Percentiles rank a stretch among this genome's conserved stretches.
Evolutionary conservation across 1,284 basidiomycete species (phyloP).

Genomic region (Pterulicium gracile): DNA sequence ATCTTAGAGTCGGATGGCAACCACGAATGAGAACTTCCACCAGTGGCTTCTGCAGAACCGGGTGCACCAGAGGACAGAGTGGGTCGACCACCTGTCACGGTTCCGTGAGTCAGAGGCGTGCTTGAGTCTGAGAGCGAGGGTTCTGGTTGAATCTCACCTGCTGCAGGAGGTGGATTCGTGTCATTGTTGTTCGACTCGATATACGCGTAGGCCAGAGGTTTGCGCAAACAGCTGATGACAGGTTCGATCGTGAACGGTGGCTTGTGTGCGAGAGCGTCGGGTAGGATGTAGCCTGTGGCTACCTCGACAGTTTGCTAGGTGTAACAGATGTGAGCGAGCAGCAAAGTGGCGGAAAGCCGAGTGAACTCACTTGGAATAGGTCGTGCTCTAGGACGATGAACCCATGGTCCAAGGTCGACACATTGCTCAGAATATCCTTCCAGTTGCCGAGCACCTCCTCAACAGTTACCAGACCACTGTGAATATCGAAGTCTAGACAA

Average conservation of each 20-base stretch:
- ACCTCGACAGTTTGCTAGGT: slow-evolving; percentile 47
- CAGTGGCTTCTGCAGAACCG: slow-evolving; percentile 22
- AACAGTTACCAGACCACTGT: slow-evolving; percentile 49
- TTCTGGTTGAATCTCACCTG: slow-evolving; percentile 17
- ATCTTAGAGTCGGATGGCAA: no score
- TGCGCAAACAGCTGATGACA: slow-evolving; percentile 58
- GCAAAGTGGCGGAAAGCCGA: neutral
- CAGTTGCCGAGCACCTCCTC: slow-evolving; percentile 52
- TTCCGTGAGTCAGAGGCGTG: neutral
- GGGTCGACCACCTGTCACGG: slow-evolving; percentile 14
- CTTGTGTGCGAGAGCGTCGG: slow-evolving; percentile 50
- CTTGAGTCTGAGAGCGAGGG: neutral
- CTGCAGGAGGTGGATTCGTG: slow-evolving; percentile 36
- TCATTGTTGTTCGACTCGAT: slow-evolving; percentile 57
- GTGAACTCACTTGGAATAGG: slow-evolving; percentile 36
- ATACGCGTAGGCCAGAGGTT: slow-evolving; percentile 47
- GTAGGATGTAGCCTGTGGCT: slow-evolving; percentile 63
- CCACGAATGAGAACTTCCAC: no score
- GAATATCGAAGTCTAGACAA: slow-evolving; percentile 63
- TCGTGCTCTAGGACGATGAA: slow-evolving; percentile 75
- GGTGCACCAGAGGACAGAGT: slow-evolving; percentile 25
- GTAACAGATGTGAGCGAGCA: neutral
- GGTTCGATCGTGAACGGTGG: slow-evolving; percentile 52
- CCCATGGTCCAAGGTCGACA: slow-evolving; percentile 34
- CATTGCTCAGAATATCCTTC: slow-evolving; percentile 49